Conservation (phyloP, 306 rosid genomes). For the Vigna mungo region DNA sequence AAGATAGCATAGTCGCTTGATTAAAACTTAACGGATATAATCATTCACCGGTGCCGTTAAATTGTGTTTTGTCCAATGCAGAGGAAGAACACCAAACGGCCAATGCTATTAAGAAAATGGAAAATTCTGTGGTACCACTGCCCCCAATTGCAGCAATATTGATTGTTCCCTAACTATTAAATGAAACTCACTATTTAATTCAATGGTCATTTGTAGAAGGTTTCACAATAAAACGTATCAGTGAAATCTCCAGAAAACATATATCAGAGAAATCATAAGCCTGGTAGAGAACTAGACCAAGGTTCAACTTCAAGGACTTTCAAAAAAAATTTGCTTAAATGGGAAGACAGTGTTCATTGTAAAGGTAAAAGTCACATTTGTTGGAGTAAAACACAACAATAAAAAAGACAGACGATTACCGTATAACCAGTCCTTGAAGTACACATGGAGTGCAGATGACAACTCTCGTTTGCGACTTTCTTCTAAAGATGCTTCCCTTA, state of each 20-base stretch:
- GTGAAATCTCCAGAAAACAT: constrained; percentile 21
- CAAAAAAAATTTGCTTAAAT: constrained; percentile 7
- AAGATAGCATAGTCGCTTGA: neutral
- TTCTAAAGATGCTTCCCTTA: constrained; percentile 89
- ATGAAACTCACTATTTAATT: constrained; percentile 29
- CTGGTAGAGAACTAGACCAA: neutral
- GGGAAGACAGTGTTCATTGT: constrained; percentile 5
- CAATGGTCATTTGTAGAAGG: neutral
- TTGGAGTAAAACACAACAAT: constrained; percentile 10
- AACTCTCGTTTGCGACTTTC: constrained; percentile 87
- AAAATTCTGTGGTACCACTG: constrained; percentile 20
- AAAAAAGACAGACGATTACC: constrained; percentile 56
- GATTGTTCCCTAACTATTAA: constrained; percentile 26
- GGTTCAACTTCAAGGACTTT: constrained; percentile 16
- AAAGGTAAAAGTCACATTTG: neutral
- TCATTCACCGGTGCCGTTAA: neutral
- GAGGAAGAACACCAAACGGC: constrained; percentile 6
- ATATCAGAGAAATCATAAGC: constrained; percentile 19
- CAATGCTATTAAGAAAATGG: constrained; percentile 17
- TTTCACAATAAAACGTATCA: constrained; percentile 20
- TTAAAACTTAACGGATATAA: constrained; percentile 3
- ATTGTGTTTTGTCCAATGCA: constrained; percentile 21
- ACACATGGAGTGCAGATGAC: constrained; percentile 87
- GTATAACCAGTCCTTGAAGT: constrained; percentile 97
- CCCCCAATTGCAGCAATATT: constrained; percentile 25